Evolutionary conservation across 306 rosid species (phyloP), one percentile per base, ranked within the genome.

Genomic region (Vigna angularis): DNA sequence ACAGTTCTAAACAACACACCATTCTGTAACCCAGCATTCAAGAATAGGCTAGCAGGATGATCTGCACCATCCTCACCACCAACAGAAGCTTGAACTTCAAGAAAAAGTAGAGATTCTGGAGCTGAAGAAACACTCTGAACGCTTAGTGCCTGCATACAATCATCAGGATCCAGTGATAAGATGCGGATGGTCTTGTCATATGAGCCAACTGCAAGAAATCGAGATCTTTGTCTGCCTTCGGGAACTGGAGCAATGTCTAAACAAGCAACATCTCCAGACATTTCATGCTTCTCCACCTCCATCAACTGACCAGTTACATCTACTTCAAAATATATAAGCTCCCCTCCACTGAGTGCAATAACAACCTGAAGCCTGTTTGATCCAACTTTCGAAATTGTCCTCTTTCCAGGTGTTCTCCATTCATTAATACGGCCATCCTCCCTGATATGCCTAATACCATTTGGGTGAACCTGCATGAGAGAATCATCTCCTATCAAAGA

Each of bases 401-500:
- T 95, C 92, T 93, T 95, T 16, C 96, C 97, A n/a, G 98, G 98
- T 56, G 99, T 91, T 85, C 96, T 91, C 98, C 99, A 95, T 71
- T 95, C 99, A 87, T 91, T 93, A 62, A 93, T 85, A 84, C 98
- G 96, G 32, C 99, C 97, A 83, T 91, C 94, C 90, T 91, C 98
- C 94, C 99, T 95, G n/a, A 95, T 95, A 80, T 93, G 99, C 87
- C 98, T 88, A 67, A 95, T 95, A 67, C 99, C 99, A 88, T 91
- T 95, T 15, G 99, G 99, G 82, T 95, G 99, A 85, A 95, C 99
- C 86, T 95, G 99, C 98, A 95, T 93, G 64, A 95, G 97, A 77
- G 97, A 93, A 89, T 95, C 99, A 56, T 93, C 97, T 18, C 99
- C 99, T 86, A 95, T 91, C 90, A 95, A 91, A 82, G 98, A 95